Evolutionary conservation across 75 land plant genomes (phyloP).

Genomic region (Cupressus sempervirens): DNA sequence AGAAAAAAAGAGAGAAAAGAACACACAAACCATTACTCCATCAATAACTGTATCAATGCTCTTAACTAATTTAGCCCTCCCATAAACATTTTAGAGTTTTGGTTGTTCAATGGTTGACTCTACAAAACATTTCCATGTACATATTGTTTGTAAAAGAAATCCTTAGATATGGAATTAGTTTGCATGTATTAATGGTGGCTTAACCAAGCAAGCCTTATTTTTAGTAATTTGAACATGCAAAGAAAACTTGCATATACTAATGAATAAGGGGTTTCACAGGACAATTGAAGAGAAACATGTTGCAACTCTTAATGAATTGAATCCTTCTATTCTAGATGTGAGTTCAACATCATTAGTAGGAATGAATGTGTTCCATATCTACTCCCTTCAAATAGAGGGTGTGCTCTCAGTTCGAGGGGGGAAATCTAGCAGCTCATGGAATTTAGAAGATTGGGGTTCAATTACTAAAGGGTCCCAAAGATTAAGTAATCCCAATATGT

Average conservation of each 20-base stretch:
- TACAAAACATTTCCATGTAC: conserved; percentile 94
- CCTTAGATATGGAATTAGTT: conserved; percentile 50
- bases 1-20: no score
- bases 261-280: conserved; percentile 29
- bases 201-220: background rate
- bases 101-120: conserved; percentile 83
- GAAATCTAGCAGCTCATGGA: no score
- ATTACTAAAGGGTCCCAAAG: no score
- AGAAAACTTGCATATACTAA: background rate
- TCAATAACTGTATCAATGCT: no score
- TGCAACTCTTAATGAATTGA: conserved; percentile 62
- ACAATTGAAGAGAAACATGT: conserved; percentile 94
- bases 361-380: conserved; percentile 33
- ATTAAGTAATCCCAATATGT: background rate
- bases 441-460: no score
- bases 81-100: no score
- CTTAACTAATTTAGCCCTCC: no score
- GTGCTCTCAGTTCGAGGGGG: no score
- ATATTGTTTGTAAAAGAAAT: conserved; percentile 95
- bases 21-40: no score
- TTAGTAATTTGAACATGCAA: background rate
- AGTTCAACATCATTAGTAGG: conserved; percentile 14
- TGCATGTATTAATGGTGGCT: background rate
- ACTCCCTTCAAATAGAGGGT: conserved; percentile 19
- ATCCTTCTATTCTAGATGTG: conserved; percentile 23